A percentile compares a stretch with the other conserved stretches of the same genome.
Conservation (phyloP, 2,329 filamentous ascomycete species). For the Beauveria sp. region DNA sequence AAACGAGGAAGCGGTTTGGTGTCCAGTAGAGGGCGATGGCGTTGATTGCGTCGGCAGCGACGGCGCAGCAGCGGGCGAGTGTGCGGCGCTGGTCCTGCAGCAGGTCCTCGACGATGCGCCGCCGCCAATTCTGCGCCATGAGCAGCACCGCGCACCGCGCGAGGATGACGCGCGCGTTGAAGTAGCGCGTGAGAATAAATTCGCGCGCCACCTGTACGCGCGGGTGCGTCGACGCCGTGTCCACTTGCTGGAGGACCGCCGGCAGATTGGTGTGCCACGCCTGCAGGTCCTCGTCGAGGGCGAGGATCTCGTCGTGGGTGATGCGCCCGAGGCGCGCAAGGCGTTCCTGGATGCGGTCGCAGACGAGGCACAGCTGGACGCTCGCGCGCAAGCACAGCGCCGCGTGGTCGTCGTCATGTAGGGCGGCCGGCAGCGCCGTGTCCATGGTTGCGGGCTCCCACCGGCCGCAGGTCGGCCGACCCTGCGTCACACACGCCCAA, state of each 20-base stretch:
- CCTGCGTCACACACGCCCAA: constrained; percentile 65
- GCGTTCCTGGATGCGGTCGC: constrained; percentile 23
- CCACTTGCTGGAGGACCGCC: constrained; percentile 15
- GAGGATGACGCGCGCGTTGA: constrained; percentile 22
- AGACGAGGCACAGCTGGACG: constrained; percentile 23
- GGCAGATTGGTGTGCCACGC: constrained; percentile 21
- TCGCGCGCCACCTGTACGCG: constrained; percentile 21
- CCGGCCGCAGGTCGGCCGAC: constrained; percentile 43
- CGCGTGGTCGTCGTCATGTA: constrained; percentile 19
- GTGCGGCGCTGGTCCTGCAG: constrained; percentile 18
- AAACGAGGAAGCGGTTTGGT: constrained; percentile 24
- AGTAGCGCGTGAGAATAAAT: constrained; percentile 23
- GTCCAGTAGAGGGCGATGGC: constrained; percentile 25
- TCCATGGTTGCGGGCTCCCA: constrained; percentile 26
- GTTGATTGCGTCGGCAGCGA: constrained; percentile 24
- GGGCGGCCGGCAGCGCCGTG: constrained; percentile 18
- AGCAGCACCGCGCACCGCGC: constrained; percentile 18
- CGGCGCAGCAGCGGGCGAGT: constrained; percentile 18
- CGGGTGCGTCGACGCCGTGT: constrained; percentile 16
- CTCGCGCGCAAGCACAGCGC: constrained; percentile 21
- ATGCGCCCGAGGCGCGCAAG: constrained; percentile 22
- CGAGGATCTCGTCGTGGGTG: constrained; percentile 18
- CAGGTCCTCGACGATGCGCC: constrained; percentile 12
- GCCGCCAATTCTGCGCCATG: constrained; percentile 17
- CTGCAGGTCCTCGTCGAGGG: constrained; percentile 22